Base-by-base conservation (phyloP, 495 filamentous ascomycete species). In the Aspergillus nanangensis region DNA sequence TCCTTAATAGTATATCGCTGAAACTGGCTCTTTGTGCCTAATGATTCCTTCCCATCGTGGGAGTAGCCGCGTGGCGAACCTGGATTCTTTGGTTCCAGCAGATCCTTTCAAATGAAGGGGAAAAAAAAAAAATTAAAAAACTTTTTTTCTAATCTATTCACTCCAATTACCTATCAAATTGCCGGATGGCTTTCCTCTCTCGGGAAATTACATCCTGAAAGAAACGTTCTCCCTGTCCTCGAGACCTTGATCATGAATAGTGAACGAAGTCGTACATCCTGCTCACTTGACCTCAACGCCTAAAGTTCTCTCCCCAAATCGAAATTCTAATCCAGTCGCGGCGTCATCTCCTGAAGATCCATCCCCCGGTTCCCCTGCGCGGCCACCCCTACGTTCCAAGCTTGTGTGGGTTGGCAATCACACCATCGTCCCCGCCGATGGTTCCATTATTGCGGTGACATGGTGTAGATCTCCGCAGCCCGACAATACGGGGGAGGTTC, bases 351-450 rank as follows among this genome's bases (percentile, higher is more conserved):
- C 41, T 51, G 41, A 44, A 44, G 34, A 44, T 50, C 35, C 18
- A 14, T 22, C 38, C 21, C 33, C 22, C 27, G 23, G 15, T 22
- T 33, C 29, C 14, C 20, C n/a, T n/a, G n/a, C n/a, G n/a, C n/a
- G n/a, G n/a, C n/a, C 35, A 45, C 17, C 18, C 32, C 42, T 45
- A 20, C 32, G 32, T 45, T 25, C 15, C 43, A 27, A 27, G 32
- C 22, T 36, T 22, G 43, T 38, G 33, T 21, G 27, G 4, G 23
- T 17, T 36, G 24, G 38, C 46, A 56, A 71, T 71, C 66, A 69
- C 68, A 71, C 65, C 68, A 71, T 71, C 66, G 58, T 45, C 51
- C 48, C 46, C 41, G 36, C 49, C n/a, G 46, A 69, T 71, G 60
- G 56, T 58, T 52, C 57, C 55, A 65, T 70, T 22, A 51, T 53